Percentiles rank a stretch among this genome's conserved stretches.
Evolutionary conservation across 805 yeast genomes (phyloP).

Genomic region (Pichia eremophila): DNA sequence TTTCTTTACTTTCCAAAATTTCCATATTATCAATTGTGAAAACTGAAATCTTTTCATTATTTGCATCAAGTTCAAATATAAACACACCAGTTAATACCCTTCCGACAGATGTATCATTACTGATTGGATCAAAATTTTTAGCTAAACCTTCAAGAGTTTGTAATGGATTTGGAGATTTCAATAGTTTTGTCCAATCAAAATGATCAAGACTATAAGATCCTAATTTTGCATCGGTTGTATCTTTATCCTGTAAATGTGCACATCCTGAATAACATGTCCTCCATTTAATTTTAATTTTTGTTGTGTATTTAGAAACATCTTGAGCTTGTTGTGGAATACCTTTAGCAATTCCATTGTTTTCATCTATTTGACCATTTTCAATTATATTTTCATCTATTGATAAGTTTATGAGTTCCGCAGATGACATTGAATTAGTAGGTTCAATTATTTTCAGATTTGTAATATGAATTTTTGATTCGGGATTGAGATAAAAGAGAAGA

Average conservation of each 20-base stretch:
- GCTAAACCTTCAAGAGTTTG: constrained; percentile 8
- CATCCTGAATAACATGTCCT: constrained; percentile 47
- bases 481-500: constrained; percentile 47
- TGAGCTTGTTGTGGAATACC: not conserved
- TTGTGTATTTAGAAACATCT: constrained; percentile 29
- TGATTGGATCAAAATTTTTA: constrained; percentile 4
- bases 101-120: constrained; percentile 15
- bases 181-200: constrained; percentile 13
- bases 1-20: constrained; percentile 37
- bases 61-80: constrained; percentile 51
- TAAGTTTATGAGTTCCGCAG: constrained; percentile 20
- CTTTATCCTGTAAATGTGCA: constrained; percentile 30
- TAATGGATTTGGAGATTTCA: constrained; percentile 11
- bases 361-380: constrained; percentile 5
- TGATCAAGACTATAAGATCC: constrained; percentile 19
- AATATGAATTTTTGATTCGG: constrained; percentile 45
- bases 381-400: constrained; percentile 17
- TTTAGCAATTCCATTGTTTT: not conserved
- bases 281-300: constrained; percentile 49
- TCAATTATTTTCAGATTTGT: constrained; percentile 29
- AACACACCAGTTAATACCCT: constrained; percentile 46
- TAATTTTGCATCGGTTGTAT: constrained; percentile 19
- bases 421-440: constrained; percentile 18
- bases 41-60: constrained; percentile 45
- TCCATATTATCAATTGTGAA: constrained; percentile 64